A percentile compares a stretch with the other conserved stretches of the same genome.
phyloP scores from a whole-genome alignment of 768 basidiomycete genomes.

The Nidula microcarpa region DNA sequence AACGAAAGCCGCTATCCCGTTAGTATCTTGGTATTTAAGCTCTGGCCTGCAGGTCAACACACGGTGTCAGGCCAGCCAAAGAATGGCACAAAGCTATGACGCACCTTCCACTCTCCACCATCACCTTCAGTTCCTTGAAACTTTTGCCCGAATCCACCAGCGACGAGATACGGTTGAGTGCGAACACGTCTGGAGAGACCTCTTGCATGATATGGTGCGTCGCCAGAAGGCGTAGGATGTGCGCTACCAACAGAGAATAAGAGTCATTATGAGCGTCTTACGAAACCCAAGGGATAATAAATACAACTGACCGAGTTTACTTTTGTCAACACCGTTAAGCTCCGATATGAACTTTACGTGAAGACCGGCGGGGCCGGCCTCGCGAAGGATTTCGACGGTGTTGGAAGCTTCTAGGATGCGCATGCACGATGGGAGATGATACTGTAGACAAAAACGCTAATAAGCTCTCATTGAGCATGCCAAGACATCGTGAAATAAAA shows the following conservation, averaged over 20 bases:
- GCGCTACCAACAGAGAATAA: slow-evolving; percentile 36
- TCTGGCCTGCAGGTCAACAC: slow-evolving; percentile 38
- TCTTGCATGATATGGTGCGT: slow-evolving; percentile 77
- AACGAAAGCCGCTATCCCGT: slow-evolving; percentile 68
- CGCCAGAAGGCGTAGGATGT: slow-evolving; percentile 71
- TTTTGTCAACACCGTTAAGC: slow-evolving; percentile 38
- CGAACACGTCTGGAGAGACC: slow-evolving; percentile 66
- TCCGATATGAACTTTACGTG: slow-evolving; percentile 46
- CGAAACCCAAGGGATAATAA: neutral
- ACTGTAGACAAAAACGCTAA: slow-evolving; percentile 35
- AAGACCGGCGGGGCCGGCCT: slow-evolving; percentile 51
- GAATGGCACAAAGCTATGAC: slow-evolving; percentile 1
- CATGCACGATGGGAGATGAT: slow-evolving; percentile 73
- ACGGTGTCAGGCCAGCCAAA: neutral
- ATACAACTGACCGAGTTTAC: slow-evolving; percentile 44
- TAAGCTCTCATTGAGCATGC: neutral
- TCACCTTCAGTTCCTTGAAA: slow-evolving; percentile 39
- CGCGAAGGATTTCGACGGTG: slow-evolving; percentile 65
- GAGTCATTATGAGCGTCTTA: no score
- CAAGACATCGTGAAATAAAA: neutral
- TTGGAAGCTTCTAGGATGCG: slow-evolving; percentile 72
- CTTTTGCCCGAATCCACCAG: slow-evolving; percentile 66
- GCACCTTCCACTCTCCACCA: slow-evolving; percentile 37
- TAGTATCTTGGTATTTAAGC: slow-evolving; percentile 61
- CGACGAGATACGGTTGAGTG: slow-evolving; percentile 67